A percentile compares a stretch with the other conserved stretches of the same genome.
phyloP scores from a whole-genome alignment of 768 basidiomycete genomes.

The Tricholoma furcatifolium region DNA sequence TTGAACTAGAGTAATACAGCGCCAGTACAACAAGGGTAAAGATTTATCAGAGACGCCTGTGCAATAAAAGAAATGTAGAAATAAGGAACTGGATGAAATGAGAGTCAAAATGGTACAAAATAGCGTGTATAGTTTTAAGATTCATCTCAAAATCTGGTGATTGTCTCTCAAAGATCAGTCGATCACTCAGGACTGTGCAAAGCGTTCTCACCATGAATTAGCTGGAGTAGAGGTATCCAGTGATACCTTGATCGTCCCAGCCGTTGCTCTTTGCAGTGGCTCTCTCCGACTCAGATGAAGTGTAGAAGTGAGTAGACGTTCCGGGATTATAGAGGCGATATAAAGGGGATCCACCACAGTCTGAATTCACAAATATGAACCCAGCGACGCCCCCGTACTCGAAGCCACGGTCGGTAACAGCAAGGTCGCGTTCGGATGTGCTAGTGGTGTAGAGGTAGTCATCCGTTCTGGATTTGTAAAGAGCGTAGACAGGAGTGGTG shows the following conservation, averaged over 20 bases:
- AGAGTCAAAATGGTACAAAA: too few species aligned
- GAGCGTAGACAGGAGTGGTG: conserved; percentile 4
- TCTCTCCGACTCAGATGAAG: conserved; percentile 7
- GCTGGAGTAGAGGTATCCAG: conserved; percentile 7
- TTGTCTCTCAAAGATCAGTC: neutral
- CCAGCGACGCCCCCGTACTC: conserved; percentile 7
- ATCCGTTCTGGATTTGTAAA: conserved; percentile 8
- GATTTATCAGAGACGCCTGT: too few species aligned
- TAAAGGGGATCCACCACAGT: conserved; percentile 11
- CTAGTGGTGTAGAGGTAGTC: conserved; percentile 14
- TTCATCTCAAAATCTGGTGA: too few species aligned
- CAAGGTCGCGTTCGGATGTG: conserved; percentile 4
- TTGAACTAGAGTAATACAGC: neutral
- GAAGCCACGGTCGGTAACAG: conserved; percentile 2
- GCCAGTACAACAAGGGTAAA: neutral
- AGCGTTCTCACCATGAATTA: neutral
- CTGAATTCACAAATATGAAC: conserved; percentile 4
- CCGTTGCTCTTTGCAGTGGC: conserved; percentile 1
- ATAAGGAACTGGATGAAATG: neutral
- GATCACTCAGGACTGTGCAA: too few species aligned
- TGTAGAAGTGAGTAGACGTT: conserved; percentile 10
- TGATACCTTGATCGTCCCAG: conserved; percentile 12
- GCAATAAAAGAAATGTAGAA: neutral
- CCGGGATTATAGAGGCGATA: conserved; percentile 12
- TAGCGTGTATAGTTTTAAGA: too few species aligned